Evolutionary conservation across 2,329 filamentous ascomycete genomes (phyloP).

Genomic region (Colletotrichum phormii): DNA sequence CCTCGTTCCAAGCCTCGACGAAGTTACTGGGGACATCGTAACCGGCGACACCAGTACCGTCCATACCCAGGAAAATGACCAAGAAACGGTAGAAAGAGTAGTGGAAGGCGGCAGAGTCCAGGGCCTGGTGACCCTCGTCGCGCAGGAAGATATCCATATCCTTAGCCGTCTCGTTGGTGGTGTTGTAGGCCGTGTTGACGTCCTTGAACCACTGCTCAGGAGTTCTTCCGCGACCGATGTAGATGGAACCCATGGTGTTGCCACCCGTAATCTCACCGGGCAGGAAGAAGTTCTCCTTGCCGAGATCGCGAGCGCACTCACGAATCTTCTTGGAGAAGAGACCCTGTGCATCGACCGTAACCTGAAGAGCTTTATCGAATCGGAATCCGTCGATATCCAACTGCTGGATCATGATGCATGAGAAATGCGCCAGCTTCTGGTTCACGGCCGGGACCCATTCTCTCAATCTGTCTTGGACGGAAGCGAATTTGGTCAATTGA

Average conservation of each 20-base stretch:
- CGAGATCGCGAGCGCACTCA: constrained; percentile 64
- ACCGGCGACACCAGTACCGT: constrained; percentile 46
- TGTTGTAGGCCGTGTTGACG: constrained; percentile 36
- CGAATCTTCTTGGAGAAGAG: constrained; percentile 69
- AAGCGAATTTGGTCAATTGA: constrained; percentile 74
- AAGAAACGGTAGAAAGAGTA: constrained; percentile 46
- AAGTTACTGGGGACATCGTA: constrained; percentile 48
- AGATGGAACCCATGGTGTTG: constrained; percentile 70
- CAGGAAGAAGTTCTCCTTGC: constrained; percentile 73
- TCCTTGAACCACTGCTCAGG: constrained; percentile 39
- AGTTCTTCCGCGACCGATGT: constrained; percentile 70
- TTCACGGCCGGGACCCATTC: constrained; percentile 71
- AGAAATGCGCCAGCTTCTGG: constrained; percentile 69
- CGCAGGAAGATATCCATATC: constrained; percentile 59
- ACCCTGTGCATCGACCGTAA: constrained; percentile 70
- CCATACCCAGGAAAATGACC: constrained; percentile 47
- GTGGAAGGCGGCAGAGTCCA: constrained; percentile 58
- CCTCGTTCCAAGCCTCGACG: constrained; percentile 65
- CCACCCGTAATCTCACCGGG: constrained; percentile 74
- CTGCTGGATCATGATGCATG: constrained; percentile 70
- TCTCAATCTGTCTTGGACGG: constrained; percentile 74
- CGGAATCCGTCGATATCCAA: constrained; percentile 75
- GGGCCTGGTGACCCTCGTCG: constrained; percentile 63
- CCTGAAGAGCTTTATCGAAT: constrained; percentile 75
- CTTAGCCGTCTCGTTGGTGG: constrained; percentile 34